phyloP scores from a whole-genome alignment of 306 rosid genomes.

The Prunus mume region DNA sequence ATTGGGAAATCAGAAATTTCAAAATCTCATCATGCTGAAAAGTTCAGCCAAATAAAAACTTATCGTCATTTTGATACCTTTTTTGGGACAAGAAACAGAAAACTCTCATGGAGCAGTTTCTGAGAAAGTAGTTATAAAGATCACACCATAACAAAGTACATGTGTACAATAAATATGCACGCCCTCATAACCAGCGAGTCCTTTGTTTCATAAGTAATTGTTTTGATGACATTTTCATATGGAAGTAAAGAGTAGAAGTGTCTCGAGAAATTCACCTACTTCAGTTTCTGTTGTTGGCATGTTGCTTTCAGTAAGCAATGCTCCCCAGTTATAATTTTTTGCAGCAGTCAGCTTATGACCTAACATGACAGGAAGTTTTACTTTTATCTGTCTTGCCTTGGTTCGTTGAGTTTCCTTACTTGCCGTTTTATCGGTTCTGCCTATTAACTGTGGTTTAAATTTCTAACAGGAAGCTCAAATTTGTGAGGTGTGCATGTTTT shows the following conservation, averaged over 20 bases:
- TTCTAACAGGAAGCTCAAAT: conserved; percentile 43
- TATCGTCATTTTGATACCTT: neutral
- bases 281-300: neutral
- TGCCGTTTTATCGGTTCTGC: neutral
- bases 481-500: conserved; percentile 38
- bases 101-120: neutral
- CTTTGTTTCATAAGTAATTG: neutral
- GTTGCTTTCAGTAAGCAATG: neutral
- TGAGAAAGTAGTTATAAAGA: neutral
- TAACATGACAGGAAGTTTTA: neutral
- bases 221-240: neutral
- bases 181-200: neutral
- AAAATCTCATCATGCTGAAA: neutral
- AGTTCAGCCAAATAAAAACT: neutral
- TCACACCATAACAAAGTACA: neutral
- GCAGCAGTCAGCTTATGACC: neutral
- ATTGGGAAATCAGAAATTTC: neutral
- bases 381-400: neutral
- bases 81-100: neutral
- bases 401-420: neutral
- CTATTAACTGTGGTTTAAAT: neutral
- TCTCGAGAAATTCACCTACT: neutral
- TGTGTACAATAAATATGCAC: neutral
- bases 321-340: neutral
- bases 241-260: neutral